These are phyloP conservation scores for Penicillium psychrofluorescens DNA, from an alignment of 495 filamentous ascomycete genomes.

Conservation along the genomic window DNA sequence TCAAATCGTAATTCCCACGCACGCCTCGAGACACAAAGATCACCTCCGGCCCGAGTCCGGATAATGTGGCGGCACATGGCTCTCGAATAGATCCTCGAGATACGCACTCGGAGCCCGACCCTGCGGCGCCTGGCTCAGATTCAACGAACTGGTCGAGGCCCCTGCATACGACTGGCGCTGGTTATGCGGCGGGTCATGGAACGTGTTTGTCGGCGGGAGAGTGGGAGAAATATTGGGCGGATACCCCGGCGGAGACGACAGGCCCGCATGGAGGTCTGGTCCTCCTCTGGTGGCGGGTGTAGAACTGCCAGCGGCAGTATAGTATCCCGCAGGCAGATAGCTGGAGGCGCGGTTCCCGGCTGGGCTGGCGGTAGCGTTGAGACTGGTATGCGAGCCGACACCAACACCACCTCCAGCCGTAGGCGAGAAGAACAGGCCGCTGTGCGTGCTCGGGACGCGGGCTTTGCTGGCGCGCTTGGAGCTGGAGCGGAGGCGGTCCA, in stretches of 20 bases:
- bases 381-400: slow-evolving; percentile 15
- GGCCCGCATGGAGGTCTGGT: slow-evolving; percentile 11
- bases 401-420: slow-evolving; percentile 57
- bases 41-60: slow-evolving; percentile 4
- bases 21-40: not conserved
- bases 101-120: slow-evolving; percentile 84
- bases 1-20: not conserved
- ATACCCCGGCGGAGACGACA: slow-evolving; percentile 19
- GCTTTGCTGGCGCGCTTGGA: slow-evolving; percentile 27
- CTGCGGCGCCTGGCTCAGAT: slow-evolving; percentile 56
- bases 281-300: slow-evolving; percentile 30
- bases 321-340: slow-evolving; percentile 90
- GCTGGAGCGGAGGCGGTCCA: slow-evolving; percentile 42
- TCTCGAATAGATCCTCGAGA: slow-evolving; percentile 86
- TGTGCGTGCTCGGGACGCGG: slow-evolving; percentile 43
- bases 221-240: slow-evolving; percentile 62
- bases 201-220: slow-evolving; percentile 29
- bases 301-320: slow-evolving; percentile 57
- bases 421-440: slow-evolving; percentile 86
- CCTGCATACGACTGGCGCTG: slow-evolving; percentile 26
- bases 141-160: slow-evolving; percentile 63
- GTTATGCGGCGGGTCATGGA: slow-evolving; percentile 24
- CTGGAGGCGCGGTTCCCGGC: slow-evolving; percentile 49
- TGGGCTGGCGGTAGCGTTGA: not conserved
- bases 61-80: slow-evolving; percentile 32